A percentile compares a stretch with the other conserved stretches of the same genome.
Evolutionary conservation across 2,329 filamentous ascomycete species (phyloP).

Genomic region (Teratosphaeria epicoccoides): DNA sequence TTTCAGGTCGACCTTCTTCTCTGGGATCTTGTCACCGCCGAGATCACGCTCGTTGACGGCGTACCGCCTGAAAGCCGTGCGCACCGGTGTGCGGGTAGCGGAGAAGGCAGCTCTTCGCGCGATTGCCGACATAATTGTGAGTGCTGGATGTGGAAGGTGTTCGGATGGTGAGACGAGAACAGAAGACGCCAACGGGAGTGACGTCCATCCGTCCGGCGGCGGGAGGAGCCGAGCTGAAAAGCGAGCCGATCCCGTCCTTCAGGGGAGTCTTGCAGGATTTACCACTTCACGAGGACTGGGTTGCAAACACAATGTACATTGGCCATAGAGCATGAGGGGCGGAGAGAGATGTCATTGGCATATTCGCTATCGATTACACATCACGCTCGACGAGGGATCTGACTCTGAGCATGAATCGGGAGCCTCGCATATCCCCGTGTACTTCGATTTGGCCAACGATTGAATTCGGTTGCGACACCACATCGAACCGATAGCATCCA

Average conservation of each 20-base stretch:
- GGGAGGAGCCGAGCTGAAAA: not conserved
- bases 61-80: constrained; percentile 14
- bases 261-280: no score
- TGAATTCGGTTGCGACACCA: not conserved
- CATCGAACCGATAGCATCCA: not conserved
- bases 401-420: not conserved
- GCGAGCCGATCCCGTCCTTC: not conserved
- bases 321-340: not conserved
- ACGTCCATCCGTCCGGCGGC: not conserved
- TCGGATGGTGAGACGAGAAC: constrained; percentile 2
- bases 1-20: constrained; percentile 41
- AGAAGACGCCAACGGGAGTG: constrained; percentile 1
- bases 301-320: not conserved
- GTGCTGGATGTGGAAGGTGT: not conserved
- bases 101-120: constrained; percentile 36
- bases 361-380: not conserved
- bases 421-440: not conserved
- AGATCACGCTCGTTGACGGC: not conserved
- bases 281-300: no score
- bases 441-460: not conserved
- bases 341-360: not conserved
- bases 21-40: constrained; percentile 2
- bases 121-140: constrained; percentile 36
- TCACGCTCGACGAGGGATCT: not conserved
- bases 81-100: constrained; percentile 30